Base-by-base conservation (phyloP, 2,329 filamentous ascomycete species). In the Arthrobotrys conoides region DNA sequence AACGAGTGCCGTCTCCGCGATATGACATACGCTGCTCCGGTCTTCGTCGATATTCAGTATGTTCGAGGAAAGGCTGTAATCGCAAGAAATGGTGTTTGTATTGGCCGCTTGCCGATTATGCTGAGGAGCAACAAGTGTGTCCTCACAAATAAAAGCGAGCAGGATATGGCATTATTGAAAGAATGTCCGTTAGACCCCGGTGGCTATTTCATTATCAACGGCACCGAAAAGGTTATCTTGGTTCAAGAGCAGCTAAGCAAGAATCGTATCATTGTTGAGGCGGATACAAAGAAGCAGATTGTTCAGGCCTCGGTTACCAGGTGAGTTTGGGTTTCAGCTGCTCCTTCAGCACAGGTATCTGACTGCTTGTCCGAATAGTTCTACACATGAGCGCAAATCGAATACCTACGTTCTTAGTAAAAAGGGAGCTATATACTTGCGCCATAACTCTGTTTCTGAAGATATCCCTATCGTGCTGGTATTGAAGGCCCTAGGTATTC, bases 201-300 rank as follows among this genome's bases (percentile, higher is more conserved):
- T 80, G 96, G 96, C 66, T 99, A 99, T 84, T 99, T 99, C 83
- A 96, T 99, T 83, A 94, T 98, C 81, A 93, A 95, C 82, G 96
- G 96, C 57, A 97, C 96, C 20, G 96, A 99, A 84, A 99, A 99
- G 87, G 96, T 99, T 82, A 99, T 99, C 83, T 87, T 99, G 51
- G 96, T 99, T 14, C 96, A 99, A 85, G 96, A 99, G 84, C 96
- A 99, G 86, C 87, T 99, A 83, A 99, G 96, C 88, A 99, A 99
- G 88, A 99, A 99, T 85, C 91, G 96, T 86, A 93, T 99, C 83
- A 97, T 99, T 84, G 95, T 99, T 16, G 96, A 99, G 85, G 91
- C 93, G 70, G 93, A 95, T 82, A 88, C 91, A 66, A 97, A 97
- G 86, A 98, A 97, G 85, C 92, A 92, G 77, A 91, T 97, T 80